phyloP scores from a whole-genome alignment of 2,329 filamentous ascomycete species.

The Diaporthe aspalathi region DNA sequence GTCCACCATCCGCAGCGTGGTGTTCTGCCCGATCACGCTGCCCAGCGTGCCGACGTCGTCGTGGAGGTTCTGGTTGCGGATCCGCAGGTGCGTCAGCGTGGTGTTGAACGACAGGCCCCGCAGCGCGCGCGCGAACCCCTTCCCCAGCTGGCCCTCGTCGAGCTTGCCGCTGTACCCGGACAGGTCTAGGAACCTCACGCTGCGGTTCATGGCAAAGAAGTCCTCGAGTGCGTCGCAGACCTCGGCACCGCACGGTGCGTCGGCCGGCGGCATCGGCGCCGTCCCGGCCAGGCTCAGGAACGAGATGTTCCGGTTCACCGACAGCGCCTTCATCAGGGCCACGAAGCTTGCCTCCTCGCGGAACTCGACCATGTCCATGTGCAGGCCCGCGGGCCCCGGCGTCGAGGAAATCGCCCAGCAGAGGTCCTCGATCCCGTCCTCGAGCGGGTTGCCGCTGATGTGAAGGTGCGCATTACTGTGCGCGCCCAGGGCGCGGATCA shows the following conservation, averaged over 20 bases:
- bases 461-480: constrained; percentile 60
- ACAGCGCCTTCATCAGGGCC: constrained; percentile 61
- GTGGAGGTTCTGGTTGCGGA: constrained; percentile 67
- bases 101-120: constrained; percentile 47
- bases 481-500: constrained; percentile 63
- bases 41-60: constrained; percentile 64
- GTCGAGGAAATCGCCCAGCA: constrained; percentile 60
- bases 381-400: constrained; percentile 61
- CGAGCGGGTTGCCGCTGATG: constrained; percentile 64
- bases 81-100: constrained; percentile 59
- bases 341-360: constrained; percentile 63
- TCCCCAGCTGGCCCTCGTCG: constrained; percentile 67
- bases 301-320: constrained; percentile 61
- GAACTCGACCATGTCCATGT: constrained; percentile 70
- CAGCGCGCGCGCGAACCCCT: constrained; percentile 63
- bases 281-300: constrained; percentile 67
- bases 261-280: constrained; percentile 54
- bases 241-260: constrained; percentile 52
- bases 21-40: constrained; percentile 61
- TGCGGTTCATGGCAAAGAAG: constrained; percentile 63
- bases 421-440: constrained; percentile 63
- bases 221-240: constrained; percentile 61
- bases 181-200: constrained; percentile 65
- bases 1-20: constrained; percentile 63
- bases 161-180: constrained; percentile 69